phyloP scores from a whole-genome alignment of 768 basidiomycete genomes.

The Tricholomella constricta region DNA sequence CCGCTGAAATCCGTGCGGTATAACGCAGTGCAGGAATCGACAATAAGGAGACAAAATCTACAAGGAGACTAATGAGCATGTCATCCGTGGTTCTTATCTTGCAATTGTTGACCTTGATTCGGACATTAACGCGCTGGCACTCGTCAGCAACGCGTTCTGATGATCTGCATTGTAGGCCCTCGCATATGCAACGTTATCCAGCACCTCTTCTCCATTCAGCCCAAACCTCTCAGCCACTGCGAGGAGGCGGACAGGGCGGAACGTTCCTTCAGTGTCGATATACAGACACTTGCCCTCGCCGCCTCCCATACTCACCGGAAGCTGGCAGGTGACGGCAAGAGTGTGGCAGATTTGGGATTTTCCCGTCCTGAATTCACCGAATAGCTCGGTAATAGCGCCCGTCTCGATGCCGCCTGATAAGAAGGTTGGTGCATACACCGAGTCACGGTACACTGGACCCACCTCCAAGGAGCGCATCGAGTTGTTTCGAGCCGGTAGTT shows the following conservation, averaged over 20 bases:
- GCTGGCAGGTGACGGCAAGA: slow-evolving; percentile 95
- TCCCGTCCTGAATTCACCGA: slow-evolving; percentile 98
- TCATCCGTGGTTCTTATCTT: slow-evolving; percentile 1
- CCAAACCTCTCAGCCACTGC: slow-evolving; percentile 96
- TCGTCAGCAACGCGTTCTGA: slow-evolving; percentile 85
- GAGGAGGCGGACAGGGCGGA: slow-evolving; percentile 92
- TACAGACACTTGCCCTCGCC: slow-evolving; percentile 99
- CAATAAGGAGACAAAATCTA: slow-evolving; percentile 95
- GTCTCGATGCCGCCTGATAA: slow-evolving; percentile 92
- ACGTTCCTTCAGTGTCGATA: slow-evolving; percentile 99
- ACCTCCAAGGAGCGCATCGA: slow-evolving; percentile 96
- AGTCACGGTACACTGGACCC: slow-evolving; percentile 10
- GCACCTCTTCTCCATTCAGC: slow-evolving; percentile 95
- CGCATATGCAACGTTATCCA: slow-evolving; percentile 98
- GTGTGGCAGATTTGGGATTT: slow-evolving; percentile 99
- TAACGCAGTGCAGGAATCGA: slow-evolving; percentile 94
- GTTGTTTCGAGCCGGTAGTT: slow-evolving; percentile 93
- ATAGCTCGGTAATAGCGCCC: slow-evolving; percentile 96
- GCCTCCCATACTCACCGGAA: slow-evolving; percentile 96
- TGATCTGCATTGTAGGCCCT: slow-evolving; percentile 99
- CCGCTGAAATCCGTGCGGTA: slow-evolving; percentile 97
- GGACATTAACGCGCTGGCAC: slow-evolving; percentile 97
- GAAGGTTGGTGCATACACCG: slow-evolving; percentile 7
- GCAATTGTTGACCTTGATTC: slow-evolving; percentile 79
- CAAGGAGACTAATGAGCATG: slow-evolving; percentile 6